Base-by-base conservation (phyloP, 164 flowering plant species). In the Buxus sempervirens region DNA sequence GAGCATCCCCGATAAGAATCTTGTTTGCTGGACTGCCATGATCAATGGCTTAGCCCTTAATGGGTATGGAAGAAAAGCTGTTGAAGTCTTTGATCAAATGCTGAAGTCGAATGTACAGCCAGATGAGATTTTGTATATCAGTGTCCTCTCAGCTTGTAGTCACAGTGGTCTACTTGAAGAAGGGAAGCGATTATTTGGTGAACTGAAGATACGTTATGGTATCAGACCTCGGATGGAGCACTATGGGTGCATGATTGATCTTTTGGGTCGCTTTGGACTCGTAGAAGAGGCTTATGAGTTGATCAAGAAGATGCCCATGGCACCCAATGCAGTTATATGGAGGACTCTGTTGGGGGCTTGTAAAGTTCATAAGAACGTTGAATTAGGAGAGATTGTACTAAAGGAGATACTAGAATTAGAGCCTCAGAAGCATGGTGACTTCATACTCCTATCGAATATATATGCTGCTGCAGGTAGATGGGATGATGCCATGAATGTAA, bases 211-310 rank as follows among this genome's bases (percentile, higher is more conserved):
- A 23, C 23, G 54, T 5, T 72, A 59, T 54, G 55, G 69, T 20
- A 51, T 72, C 55, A 54, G 19, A 1, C 66, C 75, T 24, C 66
- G 54, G 66, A 62, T 72, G 58, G 74, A 72, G 62, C 73, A 70
- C 41, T 70, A 70, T 62, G 67, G 73, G 25, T 70, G 73, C 54
- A 70, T 70, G 62, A 62, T 61, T 25, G 75, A 72, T 67, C 75
- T 62, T 45, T 62, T 72, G 67, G 75, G 67, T 19, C 61, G 71
- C 24, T 62, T 66, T 45, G 71, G 71, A 24, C 48, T 21, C 60
- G 62, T 72, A 9, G 49, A 56, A 19, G 75, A 72, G 42, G 70
- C 75, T n/a, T 72, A 62, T 56, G 71, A 72, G 42, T 21, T 72
- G 63, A 67, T 72, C 18, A 67, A 61, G 32, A 62, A 72, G 61